Percentiles rank a stretch among this genome's conserved stretches.
phyloP scores from a whole-genome alignment of 495 filamentous ascomycete genomes.

The Tuber microsphaerosporum region DNA sequence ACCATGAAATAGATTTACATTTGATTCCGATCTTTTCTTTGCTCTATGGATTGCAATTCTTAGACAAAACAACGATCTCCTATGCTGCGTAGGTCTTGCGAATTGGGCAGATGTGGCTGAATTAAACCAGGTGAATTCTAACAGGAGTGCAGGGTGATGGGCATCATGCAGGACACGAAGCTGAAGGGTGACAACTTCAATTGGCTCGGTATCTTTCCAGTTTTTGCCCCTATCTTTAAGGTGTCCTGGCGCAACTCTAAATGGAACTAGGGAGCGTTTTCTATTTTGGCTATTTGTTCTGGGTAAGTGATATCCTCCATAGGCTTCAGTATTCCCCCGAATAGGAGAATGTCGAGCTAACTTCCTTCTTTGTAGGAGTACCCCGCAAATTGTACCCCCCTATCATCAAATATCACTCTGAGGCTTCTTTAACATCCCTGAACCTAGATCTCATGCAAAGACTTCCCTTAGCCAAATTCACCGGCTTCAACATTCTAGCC shows the following conservation, averaged over 20 bases:
- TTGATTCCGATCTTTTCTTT: neutral
- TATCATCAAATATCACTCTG: neutral
- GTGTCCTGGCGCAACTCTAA: neutral
- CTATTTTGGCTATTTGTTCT: conserved; percentile 1
- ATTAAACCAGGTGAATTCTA: neutral
- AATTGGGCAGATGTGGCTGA: neutral
- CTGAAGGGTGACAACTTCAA: conserved; percentile 2
- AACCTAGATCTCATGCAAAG: conserved; percentile 44
- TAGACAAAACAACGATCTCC: neutral
- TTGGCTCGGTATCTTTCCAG: neutral
- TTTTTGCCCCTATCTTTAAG: neutral
- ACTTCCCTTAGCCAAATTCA: conserved; percentile 53
- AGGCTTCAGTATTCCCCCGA: neutral
- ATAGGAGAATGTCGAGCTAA: neutral
- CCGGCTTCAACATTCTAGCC: conserved; percentile 55
- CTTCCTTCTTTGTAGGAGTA: neutral
- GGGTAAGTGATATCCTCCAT: neutral
- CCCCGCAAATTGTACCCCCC: neutral
- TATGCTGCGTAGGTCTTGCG: neutral
- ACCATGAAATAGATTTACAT: neutral
- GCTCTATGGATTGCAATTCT: conserved; percentile 3
- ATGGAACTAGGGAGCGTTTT: neutral
- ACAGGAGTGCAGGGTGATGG: neutral
- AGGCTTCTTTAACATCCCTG: neutral
- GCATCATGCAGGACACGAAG: neutral